These are phyloP conservation scores for Aspergillus sp. DNA, from an alignment of 2,329 filamentous ascomycete species.

Conservation along the genomic window DNA sequence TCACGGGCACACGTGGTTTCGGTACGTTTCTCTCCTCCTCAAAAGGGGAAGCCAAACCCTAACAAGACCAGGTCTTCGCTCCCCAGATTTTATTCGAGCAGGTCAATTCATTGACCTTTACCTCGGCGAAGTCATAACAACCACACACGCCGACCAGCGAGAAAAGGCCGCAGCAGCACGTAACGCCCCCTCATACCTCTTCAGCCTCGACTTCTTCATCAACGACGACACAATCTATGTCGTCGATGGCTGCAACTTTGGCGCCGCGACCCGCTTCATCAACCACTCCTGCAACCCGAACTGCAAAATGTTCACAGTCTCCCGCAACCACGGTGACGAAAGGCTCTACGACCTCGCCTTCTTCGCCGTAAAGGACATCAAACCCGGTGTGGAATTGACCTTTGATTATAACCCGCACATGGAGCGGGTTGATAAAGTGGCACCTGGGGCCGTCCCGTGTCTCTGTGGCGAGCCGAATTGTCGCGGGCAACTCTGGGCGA, in stretches of 20 bases:
- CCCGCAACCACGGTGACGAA: constrained; percentile 44
- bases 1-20: constrained; percentile 47
- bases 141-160: constrained; percentile 41
- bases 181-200: constrained; percentile 46
- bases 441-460: constrained; percentile 47
- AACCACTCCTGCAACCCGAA: constrained; percentile 56
- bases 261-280: constrained; percentile 50
- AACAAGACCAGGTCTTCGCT: constrained; percentile 43
- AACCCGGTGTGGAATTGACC: constrained; percentile 48
- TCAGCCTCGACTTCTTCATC: constrained; percentile 46
- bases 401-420: constrained; percentile 52
- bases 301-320: constrained; percentile 49
- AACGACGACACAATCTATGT: constrained; percentile 41
- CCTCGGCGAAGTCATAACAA: constrained; percentile 50
- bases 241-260: constrained; percentile 50
- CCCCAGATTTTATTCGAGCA: constrained; percentile 38
- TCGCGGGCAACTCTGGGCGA: constrained; percentile 50
- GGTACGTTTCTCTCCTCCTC: constrained; percentile 30
- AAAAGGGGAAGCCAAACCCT: constrained; percentile 7
- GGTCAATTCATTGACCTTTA: constrained; percentile 54
- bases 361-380: constrained; percentile 50
- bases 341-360: constrained; percentile 53
- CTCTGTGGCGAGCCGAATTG: constrained; percentile 50
- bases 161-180: constrained; percentile 37
- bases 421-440: constrained; percentile 30